A percentile compares a stretch with the other conserved stretches of the same genome.
These are phyloP conservation scores for Pichia exigua DNA, from an alignment of 805 yeast species.

Conservation along the genomic window DNA sequence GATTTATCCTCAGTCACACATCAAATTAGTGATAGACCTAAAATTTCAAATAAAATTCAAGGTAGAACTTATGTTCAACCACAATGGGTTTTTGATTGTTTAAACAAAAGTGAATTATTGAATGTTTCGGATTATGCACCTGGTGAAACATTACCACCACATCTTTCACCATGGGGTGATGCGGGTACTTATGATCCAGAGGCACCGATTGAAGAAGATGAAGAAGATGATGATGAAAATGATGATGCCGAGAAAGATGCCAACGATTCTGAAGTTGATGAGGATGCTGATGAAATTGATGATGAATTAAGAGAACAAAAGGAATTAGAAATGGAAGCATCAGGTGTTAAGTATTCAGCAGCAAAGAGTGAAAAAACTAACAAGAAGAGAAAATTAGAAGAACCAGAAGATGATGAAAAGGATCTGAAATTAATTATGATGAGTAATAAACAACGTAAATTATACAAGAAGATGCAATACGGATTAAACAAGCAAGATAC, in stretches of 20 bases:
- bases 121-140: slow-evolving; percentile 83
- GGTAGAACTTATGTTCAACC: slow-evolving; percentile 96
- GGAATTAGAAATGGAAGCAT: slow-evolving; percentile 85
- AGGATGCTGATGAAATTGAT: slow-evolving; percentile 45
- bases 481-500: slow-evolving; percentile 77
- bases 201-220: slow-evolving; percentile 36
- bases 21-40: slow-evolving; percentile 92
- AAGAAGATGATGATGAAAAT: slow-evolving; percentile 35
- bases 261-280: slow-evolving; percentile 44
- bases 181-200: slow-evolving; percentile 84
- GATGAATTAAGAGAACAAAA: slow-evolving; percentile 55
- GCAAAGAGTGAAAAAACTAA: slow-evolving; percentile 23
- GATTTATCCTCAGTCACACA: slow-evolving; percentile 75
- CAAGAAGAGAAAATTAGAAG: slow-evolving; percentile 32
- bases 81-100: slow-evolving; percentile 93
- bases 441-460: slow-evolving; percentile 91
- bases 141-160: slow-evolving; percentile 94
- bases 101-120: slow-evolving; percentile 68
- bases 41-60: slow-evolving; percentile 62
- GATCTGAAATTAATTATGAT: slow-evolving; percentile 94
- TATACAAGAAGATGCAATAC: slow-evolving; percentile 92
- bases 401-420: slow-evolving; percentile 65
- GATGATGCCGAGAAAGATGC: too few species aligned
- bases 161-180: slow-evolving; percentile 98
- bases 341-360: slow-evolving; percentile 75